Evolutionary conservation across 176 grass and related monocot species (phyloP).

Genomic region (Saccharum spontaneum): DNA sequence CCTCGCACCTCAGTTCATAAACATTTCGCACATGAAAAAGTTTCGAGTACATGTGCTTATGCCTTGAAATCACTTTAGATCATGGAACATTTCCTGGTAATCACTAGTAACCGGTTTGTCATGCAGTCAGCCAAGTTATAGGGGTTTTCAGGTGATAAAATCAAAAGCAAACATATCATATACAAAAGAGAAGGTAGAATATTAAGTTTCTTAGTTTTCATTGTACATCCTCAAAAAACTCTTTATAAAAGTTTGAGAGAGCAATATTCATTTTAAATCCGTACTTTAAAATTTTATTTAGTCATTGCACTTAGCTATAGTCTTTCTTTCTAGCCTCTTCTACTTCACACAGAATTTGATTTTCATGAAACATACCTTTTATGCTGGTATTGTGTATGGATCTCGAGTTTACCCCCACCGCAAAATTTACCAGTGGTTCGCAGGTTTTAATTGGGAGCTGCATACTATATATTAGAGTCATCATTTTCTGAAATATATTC

Average conservation of each 20-base stretch:
- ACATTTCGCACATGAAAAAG: background rate
- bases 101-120: background rate
- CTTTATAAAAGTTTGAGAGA: background rate
- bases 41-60: background rate
- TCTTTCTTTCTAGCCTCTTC: constrained; percentile 5
- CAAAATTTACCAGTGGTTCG: background rate
- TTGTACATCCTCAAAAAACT: background rate
- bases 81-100: background rate
- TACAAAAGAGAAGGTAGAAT: background rate
- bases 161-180: background rate
- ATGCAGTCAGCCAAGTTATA: background rate
- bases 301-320: background rate
- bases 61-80: background rate
- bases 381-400: background rate
- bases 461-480: constrained; percentile 10
- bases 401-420: background rate
- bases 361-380: background rate
- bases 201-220: background rate
- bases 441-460: constrained; percentile 14
- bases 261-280: background rate
- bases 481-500: constrained; percentile 23
- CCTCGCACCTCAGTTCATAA: background rate
- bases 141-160: background rate
- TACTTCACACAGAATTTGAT: background rate
- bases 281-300: background rate